Evolutionary conservation across 192 early-diverging fungal species (phyloP).

Genomic region (Backusella mclennaniae): DNA sequence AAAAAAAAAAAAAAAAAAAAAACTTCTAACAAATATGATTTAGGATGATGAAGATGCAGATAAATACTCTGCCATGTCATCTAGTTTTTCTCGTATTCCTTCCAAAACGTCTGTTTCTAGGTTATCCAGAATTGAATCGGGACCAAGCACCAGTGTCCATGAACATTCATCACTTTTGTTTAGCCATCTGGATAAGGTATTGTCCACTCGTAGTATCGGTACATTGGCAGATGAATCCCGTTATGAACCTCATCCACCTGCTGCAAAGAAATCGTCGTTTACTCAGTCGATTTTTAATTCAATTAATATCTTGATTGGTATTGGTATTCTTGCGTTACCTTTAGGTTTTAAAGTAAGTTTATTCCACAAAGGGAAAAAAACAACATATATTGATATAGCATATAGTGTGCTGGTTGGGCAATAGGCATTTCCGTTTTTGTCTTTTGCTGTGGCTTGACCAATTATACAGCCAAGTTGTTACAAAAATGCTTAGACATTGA

Average conservation of each 20-base stretch:
- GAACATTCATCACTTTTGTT: constrained; percentile 25
- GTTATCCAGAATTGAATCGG: not conserved
- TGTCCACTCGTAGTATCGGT: constrained; percentile 25
- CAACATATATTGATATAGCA: not conserved
- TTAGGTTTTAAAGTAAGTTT: constrained; percentile 47
- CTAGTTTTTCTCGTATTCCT: constrained; percentile 9
- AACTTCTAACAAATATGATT: too few relatives aligned
- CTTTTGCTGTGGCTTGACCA: constrained; percentile 43
- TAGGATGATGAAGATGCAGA: constrained; percentile 12
- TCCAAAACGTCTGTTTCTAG: constrained; percentile 8
- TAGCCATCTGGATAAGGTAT: constrained; percentile 28
- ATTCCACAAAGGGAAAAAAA: not conserved
- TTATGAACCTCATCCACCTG: constrained; percentile 21
- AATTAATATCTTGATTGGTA: constrained; percentile 63
- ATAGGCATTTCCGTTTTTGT: constrained; percentile 51
- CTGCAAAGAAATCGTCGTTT: constrained; percentile 39
- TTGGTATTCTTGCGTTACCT: constrained; percentile 65
- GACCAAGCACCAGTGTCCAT: not conserved
- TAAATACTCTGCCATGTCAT: constrained; percentile 11
- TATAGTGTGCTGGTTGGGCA: constrained; percentile 55
- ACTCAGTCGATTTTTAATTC: constrained; percentile 54
- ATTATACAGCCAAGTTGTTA: constrained; percentile 61
- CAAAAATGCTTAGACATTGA: constrained; percentile 47
- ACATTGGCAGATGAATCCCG: constrained; percentile 33
- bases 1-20: too few relatives aligned